These are phyloP conservation scores for Mrakia gelida DNA, from an alignment of 768 basidiomycete genomes.

Conservation along the genomic window DNA sequence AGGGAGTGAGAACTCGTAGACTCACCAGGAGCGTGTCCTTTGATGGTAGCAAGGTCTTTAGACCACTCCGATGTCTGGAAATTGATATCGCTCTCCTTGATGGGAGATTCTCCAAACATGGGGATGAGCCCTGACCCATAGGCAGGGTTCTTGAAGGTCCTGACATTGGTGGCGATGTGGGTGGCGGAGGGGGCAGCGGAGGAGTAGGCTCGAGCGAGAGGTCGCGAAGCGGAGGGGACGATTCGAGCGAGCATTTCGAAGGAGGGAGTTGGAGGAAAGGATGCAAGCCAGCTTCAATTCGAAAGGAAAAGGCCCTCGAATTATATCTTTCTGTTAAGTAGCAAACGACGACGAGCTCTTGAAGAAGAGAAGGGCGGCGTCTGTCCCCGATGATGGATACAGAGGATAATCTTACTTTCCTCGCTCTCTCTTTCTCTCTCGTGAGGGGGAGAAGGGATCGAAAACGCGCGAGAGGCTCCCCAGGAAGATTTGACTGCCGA, in stretches of 20 bases:
- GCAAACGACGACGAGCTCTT: not conserved
- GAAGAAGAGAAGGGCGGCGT: not conserved
- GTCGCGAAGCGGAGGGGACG: slow-evolving; percentile 4
- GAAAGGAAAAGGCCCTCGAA: no score
- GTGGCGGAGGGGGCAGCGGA: not conserved
- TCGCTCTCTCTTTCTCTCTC: no score
- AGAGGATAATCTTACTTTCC: no score
- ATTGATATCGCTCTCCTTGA: slow-evolving; percentile 25
- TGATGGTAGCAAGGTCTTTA: slow-evolving; percentile 15
- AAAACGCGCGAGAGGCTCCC: no score
- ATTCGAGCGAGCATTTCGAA: not conserved
- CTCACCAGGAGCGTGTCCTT: slow-evolving; percentile 31
- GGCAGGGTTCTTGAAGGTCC: not conserved
- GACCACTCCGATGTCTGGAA: slow-evolving; percentile 19
- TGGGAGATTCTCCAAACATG: slow-evolving; percentile 15
- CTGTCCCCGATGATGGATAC: not conserved
- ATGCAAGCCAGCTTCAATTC: not conserved
- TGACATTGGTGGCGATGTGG: not conserved
- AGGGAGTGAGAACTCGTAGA: not conserved
- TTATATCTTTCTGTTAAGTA: not conserved
- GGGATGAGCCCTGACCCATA: slow-evolving; percentile 7
- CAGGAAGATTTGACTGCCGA: no score
- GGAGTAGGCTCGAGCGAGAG: not conserved
- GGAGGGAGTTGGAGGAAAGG: not conserved
- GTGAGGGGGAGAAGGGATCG: slow-evolving; percentile 2